These are phyloP conservation scores for Lunularia cruciata DNA, from an alignment of 225 moss, liverwort and hornwort genomes.

Conservation along the genomic window DNA sequence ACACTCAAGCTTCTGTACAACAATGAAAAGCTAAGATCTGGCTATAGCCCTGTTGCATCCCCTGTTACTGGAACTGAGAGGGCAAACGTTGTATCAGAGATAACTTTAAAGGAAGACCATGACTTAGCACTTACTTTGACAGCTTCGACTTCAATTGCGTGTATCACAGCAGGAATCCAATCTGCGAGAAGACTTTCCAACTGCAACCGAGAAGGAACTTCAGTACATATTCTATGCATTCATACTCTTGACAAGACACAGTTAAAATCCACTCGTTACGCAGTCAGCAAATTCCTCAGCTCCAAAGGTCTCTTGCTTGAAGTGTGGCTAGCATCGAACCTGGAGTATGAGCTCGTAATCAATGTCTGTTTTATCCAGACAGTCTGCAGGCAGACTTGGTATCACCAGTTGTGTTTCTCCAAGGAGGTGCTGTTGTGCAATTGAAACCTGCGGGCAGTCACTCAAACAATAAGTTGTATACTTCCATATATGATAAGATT, in stretches of 20 bases:
- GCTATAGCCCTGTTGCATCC: too few relatives aligned
- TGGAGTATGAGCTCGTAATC: slow-evolving; percentile 87
- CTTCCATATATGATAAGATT: too few relatives aligned
- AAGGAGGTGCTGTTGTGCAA: slow-evolving; percentile 50
- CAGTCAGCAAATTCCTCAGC: too few relatives aligned
- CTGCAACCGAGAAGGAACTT: slow-evolving; percentile 41
- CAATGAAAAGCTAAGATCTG: too few relatives aligned
- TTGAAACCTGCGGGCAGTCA: slow-evolving; percentile 68
- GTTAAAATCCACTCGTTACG: too few relatives aligned
- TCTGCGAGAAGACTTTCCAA: slow-evolving; percentile 72
- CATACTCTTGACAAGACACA: slow-evolving; percentile 11
- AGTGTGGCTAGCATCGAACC: slow-evolving; percentile 42
- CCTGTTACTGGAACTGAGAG: too few relatives aligned
- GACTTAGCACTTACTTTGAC: slow-evolving; percentile 44
- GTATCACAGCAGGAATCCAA: slow-evolving; percentile 62
- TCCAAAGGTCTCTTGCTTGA: too few relatives aligned
- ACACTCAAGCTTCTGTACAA: background rate
- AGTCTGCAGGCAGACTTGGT: slow-evolving; percentile 57
- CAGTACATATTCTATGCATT: too few relatives aligned
- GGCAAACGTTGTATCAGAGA: too few relatives aligned
- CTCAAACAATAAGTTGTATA: background rate
- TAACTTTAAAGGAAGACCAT: too few relatives aligned
- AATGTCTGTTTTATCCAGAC: slow-evolving; percentile 53
- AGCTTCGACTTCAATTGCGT: slow-evolving; percentile 55
- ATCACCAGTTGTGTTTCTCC: slow-evolving; percentile 62